Evolutionary conservation across 2,329 filamentous ascomycete genomes (phyloP).

Genomic region (Mycogone perniciosa): DNA sequence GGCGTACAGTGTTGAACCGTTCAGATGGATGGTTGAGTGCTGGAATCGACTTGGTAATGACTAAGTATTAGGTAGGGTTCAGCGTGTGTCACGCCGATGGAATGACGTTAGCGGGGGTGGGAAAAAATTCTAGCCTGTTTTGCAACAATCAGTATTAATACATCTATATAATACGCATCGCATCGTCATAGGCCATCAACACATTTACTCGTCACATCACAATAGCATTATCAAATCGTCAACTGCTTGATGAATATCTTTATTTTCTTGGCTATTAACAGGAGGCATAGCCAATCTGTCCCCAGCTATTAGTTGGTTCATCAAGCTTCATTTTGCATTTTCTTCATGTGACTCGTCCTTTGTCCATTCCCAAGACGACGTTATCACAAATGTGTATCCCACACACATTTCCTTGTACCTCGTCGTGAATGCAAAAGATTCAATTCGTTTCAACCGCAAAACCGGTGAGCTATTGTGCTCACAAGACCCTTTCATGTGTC

Average conservation of each 20-base stretch:
- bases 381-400: slow-evolving; percentile 5
- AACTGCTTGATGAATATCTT: too few species aligned
- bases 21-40: too few species aligned
- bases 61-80: background rate
- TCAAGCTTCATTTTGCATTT: slow-evolving; percentile 3
- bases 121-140: slow-evolving; percentile 2
- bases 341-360: background rate
- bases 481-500: slow-evolving; percentile 14
- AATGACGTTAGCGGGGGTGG: slow-evolving; percentile 4
- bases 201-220: background rate
- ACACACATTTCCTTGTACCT: slow-evolving; percentile 3
- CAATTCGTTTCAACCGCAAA: slow-evolving; percentile 1
- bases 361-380: background rate
- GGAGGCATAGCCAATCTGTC: background rate
- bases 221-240: too few species aligned
- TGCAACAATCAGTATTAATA: too few species aligned
- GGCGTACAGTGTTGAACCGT: too few species aligned
- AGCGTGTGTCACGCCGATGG: slow-evolving; percentile 12
- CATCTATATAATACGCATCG: too few species aligned
- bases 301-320: background rate
- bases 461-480: background rate
- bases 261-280: too few species aligned
- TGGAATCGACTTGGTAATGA: background rate
- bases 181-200: background rate
- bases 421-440: slow-evolving; percentile 6